Evolutionary conservation across 305 asterid species (phyloP).

Genomic region (Solanum chacoense): DNA sequence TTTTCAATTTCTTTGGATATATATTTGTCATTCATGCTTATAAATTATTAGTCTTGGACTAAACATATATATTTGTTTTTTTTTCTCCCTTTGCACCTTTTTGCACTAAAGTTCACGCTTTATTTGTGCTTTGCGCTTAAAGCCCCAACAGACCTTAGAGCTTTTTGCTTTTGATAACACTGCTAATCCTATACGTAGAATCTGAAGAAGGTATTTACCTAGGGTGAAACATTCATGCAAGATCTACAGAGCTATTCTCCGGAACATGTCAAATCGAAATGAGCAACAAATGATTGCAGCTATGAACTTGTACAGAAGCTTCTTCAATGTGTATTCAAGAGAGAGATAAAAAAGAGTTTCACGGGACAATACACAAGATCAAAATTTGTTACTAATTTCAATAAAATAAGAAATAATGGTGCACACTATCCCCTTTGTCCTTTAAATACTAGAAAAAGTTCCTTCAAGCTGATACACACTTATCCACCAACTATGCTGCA

Average conservation of each 20-base stretch:
- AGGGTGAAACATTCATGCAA: neutral
- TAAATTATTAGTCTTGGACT: neutral
- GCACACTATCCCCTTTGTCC: neutral
- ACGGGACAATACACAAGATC: neutral
- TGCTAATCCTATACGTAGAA: neutral
- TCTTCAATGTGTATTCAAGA: neutral
- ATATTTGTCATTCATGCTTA: neutral
- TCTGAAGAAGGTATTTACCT: neutral
- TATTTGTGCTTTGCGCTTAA: neutral
- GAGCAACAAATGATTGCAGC: neutral
- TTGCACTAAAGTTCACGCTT: neutral
- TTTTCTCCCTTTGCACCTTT: neutral
- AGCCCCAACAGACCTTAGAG: too few relatives aligned
- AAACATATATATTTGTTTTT: neutral
- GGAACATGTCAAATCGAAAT: neutral
- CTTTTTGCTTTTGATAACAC: neutral
- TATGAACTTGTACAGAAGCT: neutral
- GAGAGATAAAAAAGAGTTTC: neutral
- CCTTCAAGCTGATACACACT: neutral
- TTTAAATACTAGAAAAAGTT: neutral
- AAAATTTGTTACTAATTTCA: neutral
- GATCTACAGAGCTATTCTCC: neutral
- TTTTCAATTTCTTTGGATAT: neutral
- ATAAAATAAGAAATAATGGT: neutral
- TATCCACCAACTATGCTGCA: neutral